Evolutionary conservation across 208 protist species (phyloP).

Genomic region (Acanthamoeba sp.): DNA sequence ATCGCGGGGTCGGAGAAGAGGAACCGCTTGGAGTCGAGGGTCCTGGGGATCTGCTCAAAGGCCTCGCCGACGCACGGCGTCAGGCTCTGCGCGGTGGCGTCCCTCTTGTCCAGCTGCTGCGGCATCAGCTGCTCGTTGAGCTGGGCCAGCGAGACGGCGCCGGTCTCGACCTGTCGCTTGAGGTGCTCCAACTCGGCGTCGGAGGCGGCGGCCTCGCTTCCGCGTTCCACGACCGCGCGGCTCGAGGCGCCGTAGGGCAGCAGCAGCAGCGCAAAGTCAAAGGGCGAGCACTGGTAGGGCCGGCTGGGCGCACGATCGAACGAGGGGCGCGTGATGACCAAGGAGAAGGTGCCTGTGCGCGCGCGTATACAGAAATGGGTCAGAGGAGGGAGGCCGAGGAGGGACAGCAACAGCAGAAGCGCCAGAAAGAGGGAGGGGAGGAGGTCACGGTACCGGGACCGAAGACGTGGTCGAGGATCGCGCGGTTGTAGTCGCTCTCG

Average conservation of each 20-base stretch:
- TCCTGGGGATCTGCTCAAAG: conserved; percentile 48
- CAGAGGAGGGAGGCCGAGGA: too few species aligned
- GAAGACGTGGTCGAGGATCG: conserved; percentile 15
- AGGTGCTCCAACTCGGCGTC: not conserved
- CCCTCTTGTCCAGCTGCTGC: not conserved
- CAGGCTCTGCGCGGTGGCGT: not conserved
- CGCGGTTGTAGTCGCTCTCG: conserved; percentile 60
- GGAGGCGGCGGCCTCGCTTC: not conserved
- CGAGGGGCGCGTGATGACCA: conserved; percentile 50
- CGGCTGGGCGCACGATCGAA: not conserved
- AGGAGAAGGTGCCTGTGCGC: not conserved
- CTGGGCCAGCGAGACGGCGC: not conserved
- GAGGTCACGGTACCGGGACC: conserved; percentile 4
- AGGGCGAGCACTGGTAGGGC: conserved; percentile 59
- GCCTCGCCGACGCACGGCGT: not conserved
- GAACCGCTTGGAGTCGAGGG: conserved; percentile 71
- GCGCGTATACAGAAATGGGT: not conserved
- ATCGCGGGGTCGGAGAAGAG: conserved; percentile 39
- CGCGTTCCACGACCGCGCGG: not conserved
- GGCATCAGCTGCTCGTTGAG: not conserved
- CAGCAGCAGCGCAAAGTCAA: conserved; percentile 29
- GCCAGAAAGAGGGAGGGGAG: too few species aligned
- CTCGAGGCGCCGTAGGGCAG: not conserved
- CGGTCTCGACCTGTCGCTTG: not conserved
- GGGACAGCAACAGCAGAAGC: not conserved